phyloP scores from a whole-genome alignment of 2,329 filamentous ascomycete species.

The Plectosphaerella cucumerina region DNA sequence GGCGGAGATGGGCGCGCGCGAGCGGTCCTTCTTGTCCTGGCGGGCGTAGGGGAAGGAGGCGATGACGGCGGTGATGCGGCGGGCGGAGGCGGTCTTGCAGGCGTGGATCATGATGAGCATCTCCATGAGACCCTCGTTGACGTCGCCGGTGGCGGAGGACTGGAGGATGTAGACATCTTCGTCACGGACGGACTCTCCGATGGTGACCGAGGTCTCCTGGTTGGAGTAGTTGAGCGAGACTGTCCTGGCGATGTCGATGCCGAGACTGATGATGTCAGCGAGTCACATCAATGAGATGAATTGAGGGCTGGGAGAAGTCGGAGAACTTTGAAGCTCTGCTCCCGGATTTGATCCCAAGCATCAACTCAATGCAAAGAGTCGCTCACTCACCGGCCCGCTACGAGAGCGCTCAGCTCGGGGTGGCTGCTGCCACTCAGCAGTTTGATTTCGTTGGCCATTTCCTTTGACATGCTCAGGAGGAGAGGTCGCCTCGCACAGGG shows the following conservation, averaged over 20 bases:
- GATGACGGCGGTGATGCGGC: slow-evolving; percentile 82
- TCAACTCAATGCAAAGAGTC: background rate
- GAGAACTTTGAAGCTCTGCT: background rate
- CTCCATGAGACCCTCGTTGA: slow-evolving; percentile 92
- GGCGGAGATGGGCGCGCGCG: slow-evolving; percentile 80
- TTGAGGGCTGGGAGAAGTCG: background rate
- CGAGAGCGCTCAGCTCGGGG: slow-evolving; percentile 26
- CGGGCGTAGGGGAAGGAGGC: slow-evolving; percentile 89
- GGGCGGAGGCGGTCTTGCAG: slow-evolving; percentile 57
- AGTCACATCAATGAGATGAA: background rate
- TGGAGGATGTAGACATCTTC: slow-evolving; percentile 81
- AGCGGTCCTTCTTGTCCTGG: slow-evolving; percentile 87
- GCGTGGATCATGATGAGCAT: slow-evolving; percentile 91
- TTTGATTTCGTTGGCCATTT: slow-evolving; percentile 34
- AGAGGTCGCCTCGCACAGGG: background rate
- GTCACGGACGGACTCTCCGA: slow-evolving; percentile 84
- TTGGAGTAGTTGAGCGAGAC: slow-evolving; percentile 73
- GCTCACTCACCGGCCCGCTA: slow-evolving; percentile 19
- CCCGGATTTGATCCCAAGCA: background rate
- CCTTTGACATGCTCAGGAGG: slow-evolving; percentile 1
- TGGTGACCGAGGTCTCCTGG: slow-evolving; percentile 76
- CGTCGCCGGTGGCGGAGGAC: slow-evolving; percentile 81
- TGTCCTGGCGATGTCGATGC: slow-evolving; percentile 64
- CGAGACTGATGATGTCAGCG: slow-evolving; percentile 42
- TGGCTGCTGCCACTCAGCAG: slow-evolving; percentile 29